Evolutionary conservation across 345 rosid genomes (phyloP), one percentile per base, ranked within the genome.

Genomic region (Moringa oleifera): DNA sequence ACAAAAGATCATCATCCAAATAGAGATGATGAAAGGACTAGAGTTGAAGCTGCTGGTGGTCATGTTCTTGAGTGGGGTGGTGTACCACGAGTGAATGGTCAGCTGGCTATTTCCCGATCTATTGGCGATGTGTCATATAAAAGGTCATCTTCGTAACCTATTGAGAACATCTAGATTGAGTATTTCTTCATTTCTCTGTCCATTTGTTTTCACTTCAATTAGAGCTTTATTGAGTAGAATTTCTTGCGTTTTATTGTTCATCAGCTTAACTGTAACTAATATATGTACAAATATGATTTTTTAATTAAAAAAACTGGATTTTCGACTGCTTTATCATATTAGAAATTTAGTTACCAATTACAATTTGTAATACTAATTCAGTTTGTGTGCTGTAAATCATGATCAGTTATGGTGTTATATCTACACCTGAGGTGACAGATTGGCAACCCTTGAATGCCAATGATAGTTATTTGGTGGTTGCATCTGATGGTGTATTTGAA

Each of bases 401-500:
- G 45, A 18, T 65, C 76, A 92, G 97, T 53, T 89, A 79, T 61
- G 98, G 98, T 62, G 97, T 92, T 62, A 92, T 83, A 64, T 82
- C 98, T 55, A 80, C 80, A 67, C 98, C 98, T 0, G 97, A 92
- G 82, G 86, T 92, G 71, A 79, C 77, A 61, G 91, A 85, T 68
- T 92, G 98, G 95, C 85, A 77, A 63, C 78, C 82, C 71, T 69
- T 92, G 31, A 59, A 78, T 62, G 70, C 73, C 54, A 92, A 85
- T 65, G 92, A 92, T 76, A 87, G 88, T 66, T 92, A 84, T 76
- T 74, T 92, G 74, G 91, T 92, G 59, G 95, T 80, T 73, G 96
- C 95, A 68, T 81, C 98, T n/a, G 98, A 92, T 84, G 98, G 98
- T 53, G 66, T 92, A 69, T 89, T 92, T 76, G 98, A 89, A 75